Base-by-base conservation (phyloP, 768 basidiomycete species). In the Mycena kentingensis region DNA sequence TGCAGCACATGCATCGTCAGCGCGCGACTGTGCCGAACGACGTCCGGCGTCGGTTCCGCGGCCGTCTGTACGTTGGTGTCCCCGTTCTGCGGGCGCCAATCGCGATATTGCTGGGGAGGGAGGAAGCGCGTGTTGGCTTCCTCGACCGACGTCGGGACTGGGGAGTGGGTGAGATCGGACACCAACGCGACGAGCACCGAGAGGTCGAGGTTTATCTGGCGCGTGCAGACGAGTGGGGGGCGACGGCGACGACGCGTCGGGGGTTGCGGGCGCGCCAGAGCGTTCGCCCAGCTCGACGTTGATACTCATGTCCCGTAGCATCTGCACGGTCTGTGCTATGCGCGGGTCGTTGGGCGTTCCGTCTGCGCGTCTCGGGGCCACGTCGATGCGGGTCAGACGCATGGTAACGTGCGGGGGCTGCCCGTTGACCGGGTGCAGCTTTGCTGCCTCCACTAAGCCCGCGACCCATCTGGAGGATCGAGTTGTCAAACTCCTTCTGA, bases 111-210 rank as follows among this genome's bases (percentile, higher is more conserved):
- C 31, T 75, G 73, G 0, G 84, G 73, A 5, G 87, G 84, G 5
- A 83, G 74, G 61, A 91, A 95, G 2, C 88, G 79, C 13, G 68
- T 65, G 19, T 82, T 75, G 0, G 90, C 84, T 39, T 85, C 86
- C 19, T 80, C 77, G 1, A 77, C 60, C 0, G 77, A 74, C 0
- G 55, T 37, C 0, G 92, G 93, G 0, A 92, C 71, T 1, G 78
- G 74, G 0, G 84, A 75, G 66, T 94, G 92, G 0, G 88, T 87
- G 46, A 91, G 82, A 58, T 92, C 90, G 7, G 89, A 91, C 26
- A 88, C 77, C 26, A 94, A 77, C 0, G 93, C 92, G 44, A 96
- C 87, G 34, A 96, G 79, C 1, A 88, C 78, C 0, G 90, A 93
- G 15, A 96, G 76, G 64, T 96, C 93, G 27, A 94, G 77, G 58